phyloP scores from a whole-genome alignment of 2,329 filamentous ascomycete species.

The Phyllosticta citribraziliensis region DNA sequence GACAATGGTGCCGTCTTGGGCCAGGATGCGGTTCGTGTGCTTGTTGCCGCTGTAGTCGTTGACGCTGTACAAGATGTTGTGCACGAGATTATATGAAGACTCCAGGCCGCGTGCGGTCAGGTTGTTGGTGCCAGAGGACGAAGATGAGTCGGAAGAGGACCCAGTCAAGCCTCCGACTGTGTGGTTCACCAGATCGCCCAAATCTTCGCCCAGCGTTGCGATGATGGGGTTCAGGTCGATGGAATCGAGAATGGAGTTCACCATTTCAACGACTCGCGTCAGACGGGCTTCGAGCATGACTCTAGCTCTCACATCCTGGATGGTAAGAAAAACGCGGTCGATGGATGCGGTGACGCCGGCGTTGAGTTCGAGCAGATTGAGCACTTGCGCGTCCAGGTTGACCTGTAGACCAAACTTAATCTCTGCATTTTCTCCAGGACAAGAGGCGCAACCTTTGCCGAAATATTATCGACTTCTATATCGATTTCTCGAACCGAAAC shows the following conservation, averaged over 20 bases:
- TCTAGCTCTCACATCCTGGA: constrained; percentile 49
- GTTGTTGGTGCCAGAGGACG: constrained; percentile 1
- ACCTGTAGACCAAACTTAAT: constrained; percentile 22
- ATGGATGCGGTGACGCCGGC: constrained; percentile 52
- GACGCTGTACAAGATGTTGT: constrained; percentile 52
- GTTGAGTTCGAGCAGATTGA: constrained; percentile 49
- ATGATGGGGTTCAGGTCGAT: constrained; percentile 53
- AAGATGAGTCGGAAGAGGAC: constrained; percentile 7
- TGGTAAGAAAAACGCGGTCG: constrained; percentile 45
- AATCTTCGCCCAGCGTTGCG: constrained; percentile 43
- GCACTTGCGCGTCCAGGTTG: constrained; percentile 50
- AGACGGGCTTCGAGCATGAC: constrained; percentile 51
- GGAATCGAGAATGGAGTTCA: constrained; percentile 47
- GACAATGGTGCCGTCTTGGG: constrained; percentile 45
- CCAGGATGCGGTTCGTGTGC: constrained; percentile 46
- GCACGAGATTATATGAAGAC: constrained; percentile 26
- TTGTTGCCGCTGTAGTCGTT: constrained; percentile 49
- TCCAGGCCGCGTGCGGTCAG: constrained; percentile 22
- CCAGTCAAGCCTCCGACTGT: constrained; percentile 19
- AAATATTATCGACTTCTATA: constrained; percentile 50
- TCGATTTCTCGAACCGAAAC: constrained; percentile 49
- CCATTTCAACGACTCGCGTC: constrained; percentile 50
- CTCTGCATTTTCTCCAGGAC: not conserved
- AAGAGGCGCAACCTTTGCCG: constrained; percentile 36
- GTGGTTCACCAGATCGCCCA: constrained; percentile 40